Percentiles rank a stretch among this genome's conserved stretches.
Conservation (phyloP, 192 early-diverging fungal genomes). For the Backusella sp. region DNA sequence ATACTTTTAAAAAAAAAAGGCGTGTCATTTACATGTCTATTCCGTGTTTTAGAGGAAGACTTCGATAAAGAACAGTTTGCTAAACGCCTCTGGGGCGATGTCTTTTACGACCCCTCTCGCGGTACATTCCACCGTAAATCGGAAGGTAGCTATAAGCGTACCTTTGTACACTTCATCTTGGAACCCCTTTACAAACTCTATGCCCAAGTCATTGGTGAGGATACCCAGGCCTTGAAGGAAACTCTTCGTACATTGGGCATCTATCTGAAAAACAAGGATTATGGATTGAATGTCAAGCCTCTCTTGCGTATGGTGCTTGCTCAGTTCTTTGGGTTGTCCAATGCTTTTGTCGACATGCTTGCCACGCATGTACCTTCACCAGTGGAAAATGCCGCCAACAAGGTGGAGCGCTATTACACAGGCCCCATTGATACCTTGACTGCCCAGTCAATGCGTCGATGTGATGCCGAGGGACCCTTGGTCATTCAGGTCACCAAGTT, state of each 20-base stretch:
- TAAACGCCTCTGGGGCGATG: conserved; percentile 94
- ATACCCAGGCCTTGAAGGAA: conserved; percentile 63
- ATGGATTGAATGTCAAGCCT: conserved; percentile 81
- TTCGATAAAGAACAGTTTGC: conserved; percentile 81
- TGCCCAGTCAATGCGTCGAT: conserved; percentile 69
- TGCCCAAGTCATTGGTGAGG: conserved; percentile 79
- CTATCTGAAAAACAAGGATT: conserved; percentile 73
- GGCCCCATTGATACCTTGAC: conserved; percentile 57
- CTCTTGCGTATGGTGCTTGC: conserved; percentile 77
- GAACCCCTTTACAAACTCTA: conserved; percentile 95
- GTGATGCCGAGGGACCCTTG: conserved; percentile 89
- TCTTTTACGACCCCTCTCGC: conserved; percentile 82
- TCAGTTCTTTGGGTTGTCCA: conserved; percentile 89
- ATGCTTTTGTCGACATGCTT: conserved; percentile 92
- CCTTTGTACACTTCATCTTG: conserved; percentile 96
- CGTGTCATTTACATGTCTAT: conserved; percentile 4
- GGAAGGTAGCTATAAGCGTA: conserved; percentile 60
- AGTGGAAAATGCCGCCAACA: conserved; percentile 64
- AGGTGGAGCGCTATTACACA: conserved; percentile 60
- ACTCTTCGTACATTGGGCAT: conserved; percentile 82
- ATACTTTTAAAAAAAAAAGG: not conserved
- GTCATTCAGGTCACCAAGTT: conserved; percentile 92
- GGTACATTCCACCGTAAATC: conserved; percentile 81
- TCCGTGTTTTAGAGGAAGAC: conserved; percentile 39
- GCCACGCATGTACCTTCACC: conserved; percentile 79